Base-by-base conservation (phyloP, 257 asterid species). In the Primulina huaijiensis region DNA sequence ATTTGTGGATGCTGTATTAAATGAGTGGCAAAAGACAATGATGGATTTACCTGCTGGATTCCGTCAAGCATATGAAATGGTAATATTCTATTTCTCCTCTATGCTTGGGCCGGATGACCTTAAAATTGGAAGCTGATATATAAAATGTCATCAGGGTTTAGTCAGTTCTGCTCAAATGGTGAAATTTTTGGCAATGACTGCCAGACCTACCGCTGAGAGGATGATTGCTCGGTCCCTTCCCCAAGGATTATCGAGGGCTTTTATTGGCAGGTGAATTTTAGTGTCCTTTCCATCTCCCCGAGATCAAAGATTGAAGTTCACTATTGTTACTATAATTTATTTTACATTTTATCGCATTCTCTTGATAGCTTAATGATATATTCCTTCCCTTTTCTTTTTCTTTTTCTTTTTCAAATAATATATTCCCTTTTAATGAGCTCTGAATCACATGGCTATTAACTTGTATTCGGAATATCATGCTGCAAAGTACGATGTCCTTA, bases 1-100 rank as follows among this genome's bases (percentile, higher is more conserved):
- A 75, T 94, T 94, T 78, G 87, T 94, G 76, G 97, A 94, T 78
- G 98, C 99, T 62, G 92, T 94, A 33, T 70, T 94, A 80, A 85
- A 84, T 75, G 99, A 94, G 88, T 94, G 99, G 99, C 97, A 91
- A 80, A 91, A 83, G 88, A 91, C 99, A 52, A 83, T 91, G 81
- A 87, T 89, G 89, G 99, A 94, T 85, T 89, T 94, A 76, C 98
- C 99, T 46, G 92, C 96, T 71, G 99, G 99, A 72, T 79, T 94
- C 19, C 89, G 99, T 62, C 99, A 94, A 83, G 98, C 98, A 70
- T 94, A 85, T 77, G 98, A 94, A 83, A 87, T 94, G 99, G 99
- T 94, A 85, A 78, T 69, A 27, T 57, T 73, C 59, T 38, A n/a
- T 43, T 59, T 4, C 25, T 64, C 46, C 12, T 12, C 29, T 38